These are phyloP conservation scores for Lasiodiplodia theobromae DNA, from an alignment of 2,329 filamentous ascomycete genomes.

Conservation along the genomic window DNA sequence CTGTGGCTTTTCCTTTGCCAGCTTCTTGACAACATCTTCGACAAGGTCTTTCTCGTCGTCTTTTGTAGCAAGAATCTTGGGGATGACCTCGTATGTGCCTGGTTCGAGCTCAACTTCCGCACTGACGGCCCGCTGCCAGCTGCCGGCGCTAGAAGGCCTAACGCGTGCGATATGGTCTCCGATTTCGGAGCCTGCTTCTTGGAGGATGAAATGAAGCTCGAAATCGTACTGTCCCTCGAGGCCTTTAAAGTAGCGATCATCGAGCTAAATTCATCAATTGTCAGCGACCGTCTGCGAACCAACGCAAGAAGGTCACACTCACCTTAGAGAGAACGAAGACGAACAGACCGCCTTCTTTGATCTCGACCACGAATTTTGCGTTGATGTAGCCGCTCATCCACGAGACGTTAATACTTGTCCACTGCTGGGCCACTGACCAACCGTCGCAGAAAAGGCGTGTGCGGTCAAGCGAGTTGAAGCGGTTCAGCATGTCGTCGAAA, in stretches of 20 bases:
- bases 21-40: slow-evolving; percentile 72
- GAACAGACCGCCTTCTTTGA: background rate
- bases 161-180: slow-evolving; percentile 64
- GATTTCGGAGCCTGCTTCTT: slow-evolving; percentile 61
- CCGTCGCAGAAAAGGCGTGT: slow-evolving; percentile 26
- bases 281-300: background rate
- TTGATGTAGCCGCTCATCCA: slow-evolving; percentile 25
- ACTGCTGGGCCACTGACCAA: slow-evolving; percentile 25
- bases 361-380: slow-evolving; percentile 27
- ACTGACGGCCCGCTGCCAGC: slow-evolving; percentile 77
- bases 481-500: slow-evolving; percentile 24
- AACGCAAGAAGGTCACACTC: slow-evolving; percentile 28
- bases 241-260: slow-evolving; percentile 44
- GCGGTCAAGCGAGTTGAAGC: slow-evolving; percentile 15
- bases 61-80: slow-evolving; percentile 76
- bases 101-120: slow-evolving; percentile 77
- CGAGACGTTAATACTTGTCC: slow-evolving; percentile 28
- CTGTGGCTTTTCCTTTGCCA: slow-evolving; percentile 69
- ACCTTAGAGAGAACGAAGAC: slow-evolving; percentile 28
- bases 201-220: slow-evolving; percentile 64
- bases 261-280: background rate
- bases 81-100: slow-evolving; percentile 76
- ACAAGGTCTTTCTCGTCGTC: slow-evolving; percentile 58
- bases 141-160: slow-evolving; percentile 33
- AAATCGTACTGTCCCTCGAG: slow-evolving; percentile 65